A percentile compares a stretch with the other conserved stretches of the same genome.
phyloP scores from a whole-genome alignment of 495 filamentous ascomycete genomes.

The Achaetomiella virescens region DNA sequence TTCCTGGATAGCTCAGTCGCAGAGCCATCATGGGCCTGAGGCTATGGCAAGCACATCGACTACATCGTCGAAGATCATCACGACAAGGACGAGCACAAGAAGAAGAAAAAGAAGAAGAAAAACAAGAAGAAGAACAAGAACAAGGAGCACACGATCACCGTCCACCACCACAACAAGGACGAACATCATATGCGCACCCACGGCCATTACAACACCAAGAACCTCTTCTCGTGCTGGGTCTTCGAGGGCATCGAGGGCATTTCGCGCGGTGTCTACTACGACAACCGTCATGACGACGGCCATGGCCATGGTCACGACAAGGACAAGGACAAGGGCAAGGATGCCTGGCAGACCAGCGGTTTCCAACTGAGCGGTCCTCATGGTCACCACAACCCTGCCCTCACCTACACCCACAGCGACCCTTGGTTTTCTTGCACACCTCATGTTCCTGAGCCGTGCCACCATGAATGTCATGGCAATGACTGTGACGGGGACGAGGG shows the following conservation, averaged over 20 bases:
- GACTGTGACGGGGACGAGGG: background rate
- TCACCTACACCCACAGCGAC: background rate
- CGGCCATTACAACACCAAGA: conserved; percentile 7
- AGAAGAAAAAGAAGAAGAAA: background rate
- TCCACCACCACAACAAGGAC: background rate
- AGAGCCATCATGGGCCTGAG: background rate
- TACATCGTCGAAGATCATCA: background rate
- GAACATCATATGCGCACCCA: background rate
- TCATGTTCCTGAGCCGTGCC: no score
- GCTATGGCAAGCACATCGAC: background rate
- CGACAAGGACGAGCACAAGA: background rate
- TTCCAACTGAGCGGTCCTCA: background rate
- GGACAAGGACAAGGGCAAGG: background rate
- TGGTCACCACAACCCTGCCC: no score
- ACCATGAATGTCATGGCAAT: background rate
- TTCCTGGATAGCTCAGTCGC: background rate
- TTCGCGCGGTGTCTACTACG: background rate
- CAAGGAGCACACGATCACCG: background rate
- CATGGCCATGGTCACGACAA: background rate
- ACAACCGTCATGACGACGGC: background rate
- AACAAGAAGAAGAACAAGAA: background rate
- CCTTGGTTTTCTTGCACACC: no score
- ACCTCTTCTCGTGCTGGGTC: conserved; percentile 6
- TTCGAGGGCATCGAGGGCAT: background rate
- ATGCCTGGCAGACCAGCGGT: background rate